Evolutionary conservation across 345 rosid genomes (phyloP), one percentile per base, ranked within the genome.

Genomic region (Pelargonium nanum): DNA sequence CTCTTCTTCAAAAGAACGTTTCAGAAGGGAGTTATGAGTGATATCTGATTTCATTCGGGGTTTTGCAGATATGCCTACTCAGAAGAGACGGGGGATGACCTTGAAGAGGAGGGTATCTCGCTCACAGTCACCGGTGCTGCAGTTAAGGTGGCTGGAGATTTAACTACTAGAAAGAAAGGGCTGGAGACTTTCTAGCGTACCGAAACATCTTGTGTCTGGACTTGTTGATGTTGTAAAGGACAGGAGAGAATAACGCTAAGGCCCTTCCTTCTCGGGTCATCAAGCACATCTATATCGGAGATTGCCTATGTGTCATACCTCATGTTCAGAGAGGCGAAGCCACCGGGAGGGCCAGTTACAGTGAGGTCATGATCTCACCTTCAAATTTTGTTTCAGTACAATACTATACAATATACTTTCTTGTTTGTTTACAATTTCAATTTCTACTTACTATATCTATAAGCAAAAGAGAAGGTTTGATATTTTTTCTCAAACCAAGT

Each of bases 131-230:
- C 67, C 2, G 63, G 75, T 57, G 52, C 62, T 40, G 77, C 53
- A 45, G 72, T 73, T 19, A 69, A 55, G 62, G 68, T 70, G 66
- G 68, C 65, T 0, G 73, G 76, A 60, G 78, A 80, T 26, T 61
- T 65, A 24, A 67, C 68, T 24, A 50, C 66, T 68, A 30, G 84
- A 80, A 60, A 72, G 72, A 55, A 77, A 80, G 66, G 81, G 74
- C 24, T 62, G 71, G 71, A 74, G 60, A 61, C 48, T 52, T 54
- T 48, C 62, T 34, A 48, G 16, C 63, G 61, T 60, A 22, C 44
- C 52, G 19, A 74, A 76, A 62, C 70, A 66, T 64, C 73, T 54
- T 45, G 72, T 69, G 55, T 65, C 74, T 57, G 64, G 77, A 22
- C 71, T 60, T 0, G 75, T 70, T 26, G 81, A 71, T 65, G 53